Percentiles rank a stretch among this genome's conserved stretches.
Evolutionary conservation across 176 grass and related monocot genomes (phyloP).

Genomic region (Cenchrus purpureus): DNA sequence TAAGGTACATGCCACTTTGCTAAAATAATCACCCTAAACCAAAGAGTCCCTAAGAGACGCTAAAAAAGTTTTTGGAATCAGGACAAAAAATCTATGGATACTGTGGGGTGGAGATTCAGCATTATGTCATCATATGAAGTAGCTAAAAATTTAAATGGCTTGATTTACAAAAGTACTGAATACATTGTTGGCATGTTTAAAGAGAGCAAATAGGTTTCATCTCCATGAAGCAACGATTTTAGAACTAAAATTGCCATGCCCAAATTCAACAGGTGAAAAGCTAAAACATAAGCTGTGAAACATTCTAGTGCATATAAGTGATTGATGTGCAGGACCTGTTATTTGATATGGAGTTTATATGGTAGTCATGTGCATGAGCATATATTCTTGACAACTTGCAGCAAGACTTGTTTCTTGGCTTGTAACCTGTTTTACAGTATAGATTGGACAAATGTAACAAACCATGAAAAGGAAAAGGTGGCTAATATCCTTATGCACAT

Average conservation of each 20-base stretch:
- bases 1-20: not conserved
- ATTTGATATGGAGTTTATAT: slow-evolving; percentile 99
- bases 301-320: slow-evolving; percentile 11
- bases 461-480: slow-evolving; percentile 32
- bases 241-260: not conserved
- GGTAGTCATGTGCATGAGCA: slow-evolving; percentile 98
- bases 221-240: not conserved
- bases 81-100: not conserved
- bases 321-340: slow-evolving; percentile 74
- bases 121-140: not conserved
- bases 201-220: slow-evolving; percentile 21
- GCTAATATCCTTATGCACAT: not conserved
- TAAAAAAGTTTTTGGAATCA: not conserved
- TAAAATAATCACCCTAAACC: slow-evolving; percentile 15
- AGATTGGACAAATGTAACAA: slow-evolving; percentile 18
- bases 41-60: slow-evolving; percentile 10
- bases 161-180: slow-evolving; percentile 5
- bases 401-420: slow-evolving; percentile 79
- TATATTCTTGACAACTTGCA: slow-evolving; percentile 83
- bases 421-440: slow-evolving; percentile 51
- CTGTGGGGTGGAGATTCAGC: slow-evolving; percentile 12
- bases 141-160: not conserved
- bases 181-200: not conserved
- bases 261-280: slow-evolving; percentile 7
- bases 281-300: not conserved